Evolutionary conservation across 352 stramenopile genomes (phyloP), one percentile per base, ranked within the genome.

Genomic region (Blastocystis sp.): DNA sequence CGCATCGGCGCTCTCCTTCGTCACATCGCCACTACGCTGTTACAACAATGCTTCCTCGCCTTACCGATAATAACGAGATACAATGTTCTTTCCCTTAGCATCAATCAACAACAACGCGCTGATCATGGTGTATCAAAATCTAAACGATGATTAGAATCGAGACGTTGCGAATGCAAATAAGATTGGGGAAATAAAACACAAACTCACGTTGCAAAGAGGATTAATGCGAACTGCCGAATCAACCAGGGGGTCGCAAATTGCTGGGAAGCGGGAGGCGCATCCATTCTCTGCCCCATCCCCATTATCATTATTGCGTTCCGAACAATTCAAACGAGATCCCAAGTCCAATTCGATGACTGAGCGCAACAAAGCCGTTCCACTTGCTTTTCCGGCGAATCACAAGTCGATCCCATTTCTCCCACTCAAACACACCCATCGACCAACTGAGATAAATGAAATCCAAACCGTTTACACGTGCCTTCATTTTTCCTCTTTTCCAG

Each of bases 21-120:
- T 92, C 44, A 94, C 90, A 89, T 94, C 91, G 81, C 92, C 91
- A 72, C 91, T 92, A 51, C 29, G 18, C 4, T 4, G 44, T 73
- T 11, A 51, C n/a, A 51, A 51, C 18, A 7, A 1, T 34, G 32
- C 32, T 14, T 42, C n/a, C n/a, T n/a, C 32, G 44, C 6, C 1
- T 1, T 51, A 73, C 61, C 61, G 61, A 73, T 73, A 73, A 49
- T 73, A 81, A 81, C 69, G 69, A 81, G 49, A 67, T 24, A 81
- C 54, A 38, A 81, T 81, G 27, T 81, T 67, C 54, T 67, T 81
- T 67, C 69, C 69, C 69, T 81, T 81, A 14, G 65, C 49, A 77
- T 77, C 65, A 77, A 77, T 77, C 42, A 77, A 54, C 49, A 77
- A 24, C n/a, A 77, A 64, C 36, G 88, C 87, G 51, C 75, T 64